Evolutionary conservation across 2,329 filamentous ascomycete species (phyloP).

Genomic region (Calonectria ilicicola): DNA sequence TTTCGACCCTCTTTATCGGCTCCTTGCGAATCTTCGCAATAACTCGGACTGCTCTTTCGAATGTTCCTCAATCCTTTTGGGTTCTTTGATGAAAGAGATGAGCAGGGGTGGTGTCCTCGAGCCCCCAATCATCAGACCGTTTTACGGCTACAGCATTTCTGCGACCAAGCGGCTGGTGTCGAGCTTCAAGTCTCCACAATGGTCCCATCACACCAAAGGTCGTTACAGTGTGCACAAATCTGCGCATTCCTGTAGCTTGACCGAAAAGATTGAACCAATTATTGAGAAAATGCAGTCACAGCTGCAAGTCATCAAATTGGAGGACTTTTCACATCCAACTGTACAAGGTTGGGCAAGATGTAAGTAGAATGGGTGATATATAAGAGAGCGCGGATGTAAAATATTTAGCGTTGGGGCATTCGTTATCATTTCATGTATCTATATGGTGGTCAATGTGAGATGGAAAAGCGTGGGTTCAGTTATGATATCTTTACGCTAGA

Average conservation of each 20-base stretch:
- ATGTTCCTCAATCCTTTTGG: conserved; percentile 33
- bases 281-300: not conserved
- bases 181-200: not conserved
- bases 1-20: not conserved
- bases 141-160: not conserved
- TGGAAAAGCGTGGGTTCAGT: not conserved
- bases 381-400: not conserved
- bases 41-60: conserved; percentile 19
- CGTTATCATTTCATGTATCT: not conserved
- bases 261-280: not conserved
- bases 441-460: not conserved
- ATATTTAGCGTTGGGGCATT: not conserved
- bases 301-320: not conserved
- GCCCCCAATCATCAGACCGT: not conserved
- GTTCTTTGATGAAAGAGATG: conserved; percentile 28
- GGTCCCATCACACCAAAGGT: not conserved
- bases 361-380: not conserved
- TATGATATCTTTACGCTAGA: not conserved
- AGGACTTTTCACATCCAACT: not conserved
- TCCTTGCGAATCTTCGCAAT: not conserved
- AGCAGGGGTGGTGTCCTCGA: not conserved
- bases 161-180: not conserved
- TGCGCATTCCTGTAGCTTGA: not conserved
- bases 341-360: not conserved
- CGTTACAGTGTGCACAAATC: not conserved